A percentile compares a stretch with the other conserved stretches of the same genome.
Evolutionary conservation across 2,329 filamentous ascomycete genomes (phyloP).

Genomic region (Botryotinia narcissicola): DNA sequence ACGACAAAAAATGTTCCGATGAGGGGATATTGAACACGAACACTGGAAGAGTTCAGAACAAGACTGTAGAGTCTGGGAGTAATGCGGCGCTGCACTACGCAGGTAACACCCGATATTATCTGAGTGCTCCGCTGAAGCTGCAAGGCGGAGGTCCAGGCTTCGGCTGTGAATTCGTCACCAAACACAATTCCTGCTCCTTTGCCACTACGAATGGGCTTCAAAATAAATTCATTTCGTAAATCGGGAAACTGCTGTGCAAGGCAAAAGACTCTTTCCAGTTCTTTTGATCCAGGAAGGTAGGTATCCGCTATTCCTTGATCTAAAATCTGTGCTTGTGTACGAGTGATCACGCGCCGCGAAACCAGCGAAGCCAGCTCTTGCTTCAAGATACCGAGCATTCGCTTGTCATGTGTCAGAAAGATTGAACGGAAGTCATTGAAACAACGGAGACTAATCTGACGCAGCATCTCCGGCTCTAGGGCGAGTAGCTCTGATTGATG

Average conservation of each 20-base stretch:
- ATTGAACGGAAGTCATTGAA: slow-evolving; percentile 40
- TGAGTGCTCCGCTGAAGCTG: background rate
- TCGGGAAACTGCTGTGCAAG: background rate
- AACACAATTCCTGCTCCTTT: slow-evolving; percentile 11
- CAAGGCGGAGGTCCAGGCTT: background rate
- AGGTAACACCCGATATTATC: background rate
- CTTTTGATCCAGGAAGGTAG: background rate
- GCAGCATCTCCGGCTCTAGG: slow-evolving; percentile 32
- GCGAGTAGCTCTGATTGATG: slow-evolving; percentile 36
- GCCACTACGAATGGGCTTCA: slow-evolving; percentile 8
- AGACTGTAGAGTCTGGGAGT: background rate
- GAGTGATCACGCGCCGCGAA: background rate
- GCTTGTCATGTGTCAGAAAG: slow-evolving; percentile 38
- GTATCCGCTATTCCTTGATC: slow-evolving; percentile 9
- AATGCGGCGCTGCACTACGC: background rate
- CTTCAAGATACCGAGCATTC: slow-evolving; percentile 39
- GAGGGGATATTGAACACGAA: slow-evolving; percentile 1
- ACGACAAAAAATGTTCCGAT: slow-evolving; percentile 4
- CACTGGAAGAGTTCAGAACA: background rate
- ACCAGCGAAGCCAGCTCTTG: slow-evolving; percentile 35
- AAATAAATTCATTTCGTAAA: background rate
- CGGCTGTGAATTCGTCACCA: background rate
- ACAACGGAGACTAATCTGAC: slow-evolving; percentile 32
- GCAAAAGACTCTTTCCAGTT: background rate
- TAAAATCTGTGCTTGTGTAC: background rate